Percentiles rank a stretch among this genome's conserved stretches.
Conservation (phyloP, 331 rosid genomes). For the Stylosanthes scabra region DNA sequence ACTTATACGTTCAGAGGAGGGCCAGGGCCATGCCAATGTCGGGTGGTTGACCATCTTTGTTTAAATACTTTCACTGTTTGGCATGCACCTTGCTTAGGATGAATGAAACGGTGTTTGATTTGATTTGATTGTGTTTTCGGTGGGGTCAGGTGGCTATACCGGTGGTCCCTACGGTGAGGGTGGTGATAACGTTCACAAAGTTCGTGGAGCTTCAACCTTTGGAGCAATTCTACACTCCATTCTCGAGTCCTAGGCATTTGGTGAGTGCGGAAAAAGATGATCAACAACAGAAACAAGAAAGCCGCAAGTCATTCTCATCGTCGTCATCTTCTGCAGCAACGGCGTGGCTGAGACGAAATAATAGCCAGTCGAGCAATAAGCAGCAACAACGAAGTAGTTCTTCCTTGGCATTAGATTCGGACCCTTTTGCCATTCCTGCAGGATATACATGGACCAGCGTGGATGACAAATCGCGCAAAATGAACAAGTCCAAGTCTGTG, state of each 20-base stretch:
- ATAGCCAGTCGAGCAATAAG: constrained; percentile 54
- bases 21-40: constrained; percentile 28
- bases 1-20: not conserved
- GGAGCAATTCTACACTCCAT: constrained; percentile 83
- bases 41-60: constrained; percentile 27
- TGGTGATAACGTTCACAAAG: constrained; percentile 90
- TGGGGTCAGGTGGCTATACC: constrained; percentile 82
- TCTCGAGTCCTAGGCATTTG: constrained; percentile 79
- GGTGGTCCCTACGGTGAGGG: constrained; percentile 91
- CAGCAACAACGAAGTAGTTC: constrained; percentile 41
- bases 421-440: constrained; percentile 83
- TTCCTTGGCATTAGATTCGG: constrained; percentile 48
- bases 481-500: constrained; percentile 81
- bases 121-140: constrained; percentile 8
- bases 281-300: constrained; percentile 48
- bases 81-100: not conserved
- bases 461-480: constrained; percentile 67
- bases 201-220: constrained; percentile 76
- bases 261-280: constrained; percentile 43
- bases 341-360: constrained; percentile 72
- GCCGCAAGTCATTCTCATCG: not conserved
- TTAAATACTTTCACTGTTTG: not conserved
- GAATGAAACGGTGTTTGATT: constrained; percentile 26
- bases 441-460: constrained; percentile 76
- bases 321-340: constrained; percentile 42